These are phyloP conservation scores for Mycena sanguinolenta DNA, from an alignment of 768 basidiomycete species.

Conservation along the genomic window DNA sequence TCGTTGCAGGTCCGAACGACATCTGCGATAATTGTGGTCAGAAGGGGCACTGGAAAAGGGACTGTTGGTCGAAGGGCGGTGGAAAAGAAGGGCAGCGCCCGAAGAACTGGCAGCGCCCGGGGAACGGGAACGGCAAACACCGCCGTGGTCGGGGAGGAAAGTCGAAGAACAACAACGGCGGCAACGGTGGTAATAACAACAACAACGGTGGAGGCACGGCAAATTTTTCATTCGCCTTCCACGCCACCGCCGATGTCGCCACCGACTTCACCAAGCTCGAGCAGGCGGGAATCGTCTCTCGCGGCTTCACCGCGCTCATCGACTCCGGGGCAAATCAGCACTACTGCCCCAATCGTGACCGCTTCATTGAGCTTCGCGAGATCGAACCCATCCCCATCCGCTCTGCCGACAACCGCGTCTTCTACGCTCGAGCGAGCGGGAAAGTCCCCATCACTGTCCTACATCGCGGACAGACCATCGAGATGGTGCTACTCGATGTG, in stretches of 20 bases:
- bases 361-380: slow-evolving; percentile 3
- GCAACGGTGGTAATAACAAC: not conserved
- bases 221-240: not conserved
- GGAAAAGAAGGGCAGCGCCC: not conserved
- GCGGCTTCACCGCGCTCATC: not conserved
- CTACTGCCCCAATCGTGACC: slow-evolving; percentile 13
- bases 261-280: not conserved
- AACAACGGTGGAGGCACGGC: not conserved
- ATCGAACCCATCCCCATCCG: not conserved
- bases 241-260: not conserved
- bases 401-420: slow-evolving; percentile 12
- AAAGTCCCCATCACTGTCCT: no score
- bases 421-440: not conserved
- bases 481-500: no score
- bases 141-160: not conserved
- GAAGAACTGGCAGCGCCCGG: not conserved
- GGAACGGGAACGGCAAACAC: not conserved
- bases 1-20: not conserved
- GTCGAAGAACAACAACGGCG: not conserved
- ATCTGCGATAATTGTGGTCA: not conserved
- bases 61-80: not conserved
- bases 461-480: no score
- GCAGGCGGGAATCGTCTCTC: not conserved
- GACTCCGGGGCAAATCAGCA: slow-evolving; percentile 23
- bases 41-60: not conserved